Percentiles rank a stretch among this genome's conserved stretches.
phyloP scores from a whole-genome alignment of 1,139 yeast genomes.

The Meyerozyma sp. region DNA sequence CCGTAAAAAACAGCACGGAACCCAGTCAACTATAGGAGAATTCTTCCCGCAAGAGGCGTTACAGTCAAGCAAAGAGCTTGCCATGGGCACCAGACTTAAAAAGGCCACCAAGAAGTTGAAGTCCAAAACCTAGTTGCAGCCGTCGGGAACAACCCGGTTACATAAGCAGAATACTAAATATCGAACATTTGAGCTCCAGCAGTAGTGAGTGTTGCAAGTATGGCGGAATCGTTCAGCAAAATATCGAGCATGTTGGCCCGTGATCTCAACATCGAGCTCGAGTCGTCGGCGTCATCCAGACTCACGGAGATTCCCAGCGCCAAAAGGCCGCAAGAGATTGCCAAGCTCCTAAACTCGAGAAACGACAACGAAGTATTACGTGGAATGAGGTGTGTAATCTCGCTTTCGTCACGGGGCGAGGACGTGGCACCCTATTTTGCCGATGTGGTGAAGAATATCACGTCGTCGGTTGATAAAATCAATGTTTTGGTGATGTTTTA shows the following conservation, averaged over 20 bases:
- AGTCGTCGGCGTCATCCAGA: slow-evolving; percentile 68
- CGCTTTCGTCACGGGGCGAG: slow-evolving; percentile 60
- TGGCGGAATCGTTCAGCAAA: slow-evolving; percentile 40
- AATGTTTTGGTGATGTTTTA: slow-evolving; percentile 77
- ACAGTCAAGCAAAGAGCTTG: slow-evolving; percentile 38
- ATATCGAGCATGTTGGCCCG: slow-evolving; percentile 58
- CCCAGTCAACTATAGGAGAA: slow-evolving; percentile 53
- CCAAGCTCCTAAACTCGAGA: slow-evolving; percentile 61
- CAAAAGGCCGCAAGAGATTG: slow-evolving; percentile 58
- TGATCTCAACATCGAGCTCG: slow-evolving; percentile 76
- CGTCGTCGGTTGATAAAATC: slow-evolving; percentile 63
- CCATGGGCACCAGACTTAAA: slow-evolving; percentile 54
- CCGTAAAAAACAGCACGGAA: slow-evolving; percentile 47
- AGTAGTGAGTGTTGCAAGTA: slow-evolving; percentile 7
- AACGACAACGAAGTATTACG: slow-evolving; percentile 64
- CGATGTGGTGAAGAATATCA: slow-evolving; percentile 84
- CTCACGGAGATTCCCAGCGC: slow-evolving; percentile 54
- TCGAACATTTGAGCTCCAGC: too few species aligned
- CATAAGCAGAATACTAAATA: not conserved
- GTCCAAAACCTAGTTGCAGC: not conserved
- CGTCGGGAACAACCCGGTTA: not conserved
- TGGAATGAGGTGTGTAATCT: slow-evolving; percentile 75
- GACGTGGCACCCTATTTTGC: slow-evolving; percentile 66
- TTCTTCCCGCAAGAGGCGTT: slow-evolving; percentile 52
- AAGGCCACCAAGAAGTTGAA: slow-evolving; percentile 52